phyloP scores from a whole-genome alignment of 305 asterid genomes.

The Solanum chacoense region DNA sequence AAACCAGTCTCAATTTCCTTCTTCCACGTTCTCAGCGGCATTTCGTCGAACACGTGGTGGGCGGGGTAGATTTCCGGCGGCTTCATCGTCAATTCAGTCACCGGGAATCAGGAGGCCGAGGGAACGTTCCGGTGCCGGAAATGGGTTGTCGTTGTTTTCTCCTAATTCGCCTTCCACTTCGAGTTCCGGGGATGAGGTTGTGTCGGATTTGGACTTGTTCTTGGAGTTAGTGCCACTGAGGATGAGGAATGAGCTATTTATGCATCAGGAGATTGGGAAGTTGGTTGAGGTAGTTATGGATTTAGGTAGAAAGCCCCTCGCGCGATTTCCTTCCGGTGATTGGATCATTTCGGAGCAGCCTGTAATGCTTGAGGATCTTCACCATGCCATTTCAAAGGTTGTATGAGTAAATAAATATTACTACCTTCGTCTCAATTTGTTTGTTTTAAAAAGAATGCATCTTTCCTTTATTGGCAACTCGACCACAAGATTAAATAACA shows the following conservation, averaged over 20 bases:
- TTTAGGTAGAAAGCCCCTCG: conserved; percentile 91
- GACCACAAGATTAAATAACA: not conserved
- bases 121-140: conserved; percentile 32
- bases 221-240: conserved; percentile 70
- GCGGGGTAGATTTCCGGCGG: conserved; percentile 34
- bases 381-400: conserved; percentile 83
- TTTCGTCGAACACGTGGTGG: conserved; percentile 60
- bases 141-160: conserved; percentile 42
- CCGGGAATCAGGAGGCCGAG: conserved; percentile 70
- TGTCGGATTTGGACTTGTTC: conserved; percentile 81
- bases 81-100: conserved; percentile 24
- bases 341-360: conserved; percentile 69
- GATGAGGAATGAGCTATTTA: conserved; percentile 58
- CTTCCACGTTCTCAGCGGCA: conserved; percentile 40
- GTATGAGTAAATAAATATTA: not conserved
- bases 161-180: conserved; percentile 38
- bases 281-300: conserved; percentile 96
- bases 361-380: conserved; percentile 71
- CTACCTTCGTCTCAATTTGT: not conserved
- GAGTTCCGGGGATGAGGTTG: conserved; percentile 37
- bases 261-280: conserved; percentile 54
- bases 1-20: conserved; percentile 4
- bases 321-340: conserved; percentile 91
- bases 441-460: not conserved
- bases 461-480: not conserved